Conservation (phyloP, 2,329 filamentous ascomycete genomes). For the Epichloe coenophiala region DNA sequence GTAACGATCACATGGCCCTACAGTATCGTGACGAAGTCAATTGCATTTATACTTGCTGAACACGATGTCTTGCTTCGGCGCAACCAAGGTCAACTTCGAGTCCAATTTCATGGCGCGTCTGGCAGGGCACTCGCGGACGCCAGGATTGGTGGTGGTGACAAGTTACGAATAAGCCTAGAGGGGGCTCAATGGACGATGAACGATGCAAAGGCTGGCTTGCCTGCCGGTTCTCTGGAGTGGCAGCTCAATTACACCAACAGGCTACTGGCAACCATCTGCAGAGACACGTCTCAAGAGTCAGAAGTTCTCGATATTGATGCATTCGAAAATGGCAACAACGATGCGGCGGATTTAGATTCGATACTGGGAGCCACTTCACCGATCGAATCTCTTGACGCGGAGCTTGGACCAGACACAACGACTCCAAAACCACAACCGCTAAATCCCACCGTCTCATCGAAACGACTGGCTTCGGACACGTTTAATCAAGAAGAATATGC, state of each 20-base stretch:
- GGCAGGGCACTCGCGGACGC: slow-evolving; percentile 56
- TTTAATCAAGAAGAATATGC: slow-evolving; percentile 43
- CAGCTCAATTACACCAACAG: slow-evolving; percentile 41
- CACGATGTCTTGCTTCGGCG: slow-evolving; percentile 70
- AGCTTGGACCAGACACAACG: background rate
- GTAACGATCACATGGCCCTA: slow-evolving; percentile 88
- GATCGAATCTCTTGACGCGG: background rate
- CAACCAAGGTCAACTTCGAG: slow-evolving; percentile 65
- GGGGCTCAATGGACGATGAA: slow-evolving; percentile 54
- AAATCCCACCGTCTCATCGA: slow-evolving; percentile 13
- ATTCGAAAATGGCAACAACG: slow-evolving; percentile 9
- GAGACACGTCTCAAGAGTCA: slow-evolving; percentile 31
- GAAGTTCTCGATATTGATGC: slow-evolving; percentile 39
- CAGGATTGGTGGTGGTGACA: slow-evolving; percentile 66
- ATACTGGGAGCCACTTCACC: background rate
- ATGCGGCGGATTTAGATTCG: background rate
- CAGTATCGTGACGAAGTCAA: slow-evolving; percentile 58
- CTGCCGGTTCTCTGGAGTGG: slow-evolving; percentile 41
- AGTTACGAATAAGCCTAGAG: slow-evolving; percentile 53
- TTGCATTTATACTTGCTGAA: slow-evolving; percentile 73
- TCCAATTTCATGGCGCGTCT: slow-evolving; percentile 57
- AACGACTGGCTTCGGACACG: slow-evolving; percentile 20
- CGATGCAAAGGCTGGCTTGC: slow-evolving; percentile 30
- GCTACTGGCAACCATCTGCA: slow-evolving; percentile 29
- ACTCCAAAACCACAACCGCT: slow-evolving; percentile 4